phyloP scores from a whole-genome alignment of 371 early-diverging fungal genomes.

The Smittium culicis region DNA sequence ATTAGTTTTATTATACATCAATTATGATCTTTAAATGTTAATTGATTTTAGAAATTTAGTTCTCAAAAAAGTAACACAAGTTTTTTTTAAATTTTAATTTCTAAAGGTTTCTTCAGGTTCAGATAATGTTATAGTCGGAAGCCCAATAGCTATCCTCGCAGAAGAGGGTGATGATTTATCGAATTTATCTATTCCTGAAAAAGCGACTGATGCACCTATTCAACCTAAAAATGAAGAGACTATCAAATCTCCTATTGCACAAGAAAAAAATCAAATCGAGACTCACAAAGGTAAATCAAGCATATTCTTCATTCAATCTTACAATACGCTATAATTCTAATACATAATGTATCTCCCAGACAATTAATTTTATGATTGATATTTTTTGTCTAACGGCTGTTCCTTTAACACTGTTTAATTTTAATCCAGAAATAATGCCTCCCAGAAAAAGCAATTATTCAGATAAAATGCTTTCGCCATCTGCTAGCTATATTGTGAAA shows the following conservation, averaged over 20 bases:
- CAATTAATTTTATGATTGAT: too few species aligned
- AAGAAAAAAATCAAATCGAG: too few species aligned
- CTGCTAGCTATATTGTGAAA: slow-evolving; percentile 48
- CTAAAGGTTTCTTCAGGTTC: slow-evolving; percentile 40
- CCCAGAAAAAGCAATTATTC: neutral
- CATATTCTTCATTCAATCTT: too few species aligned
- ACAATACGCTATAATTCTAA: too few species aligned
- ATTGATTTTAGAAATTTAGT: too few species aligned
- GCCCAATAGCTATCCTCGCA: slow-evolving; percentile 68
- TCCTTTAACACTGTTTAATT: neutral
- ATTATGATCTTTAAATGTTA: too few species aligned
- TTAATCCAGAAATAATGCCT: neutral
- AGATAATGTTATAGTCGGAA: slow-evolving; percentile 45
- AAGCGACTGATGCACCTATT: too few species aligned
- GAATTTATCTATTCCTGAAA: slow-evolving; percentile 50
- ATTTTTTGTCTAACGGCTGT: neutral
- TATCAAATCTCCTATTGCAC: too few species aligned
- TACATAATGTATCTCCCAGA: too few species aligned
- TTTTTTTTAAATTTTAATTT: too few species aligned
- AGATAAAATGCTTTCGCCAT: slow-evolving; percentile 39
- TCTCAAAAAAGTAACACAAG: neutral
- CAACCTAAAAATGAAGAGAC: too few species aligned
- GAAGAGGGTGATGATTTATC: slow-evolving; percentile 80
- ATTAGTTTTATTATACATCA: slow-evolving; percentile 15
- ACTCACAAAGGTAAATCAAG: too few species aligned